Conservation (phyloP, 169 alveolate genomes). For the Amoebophrya sp. region DNA sequence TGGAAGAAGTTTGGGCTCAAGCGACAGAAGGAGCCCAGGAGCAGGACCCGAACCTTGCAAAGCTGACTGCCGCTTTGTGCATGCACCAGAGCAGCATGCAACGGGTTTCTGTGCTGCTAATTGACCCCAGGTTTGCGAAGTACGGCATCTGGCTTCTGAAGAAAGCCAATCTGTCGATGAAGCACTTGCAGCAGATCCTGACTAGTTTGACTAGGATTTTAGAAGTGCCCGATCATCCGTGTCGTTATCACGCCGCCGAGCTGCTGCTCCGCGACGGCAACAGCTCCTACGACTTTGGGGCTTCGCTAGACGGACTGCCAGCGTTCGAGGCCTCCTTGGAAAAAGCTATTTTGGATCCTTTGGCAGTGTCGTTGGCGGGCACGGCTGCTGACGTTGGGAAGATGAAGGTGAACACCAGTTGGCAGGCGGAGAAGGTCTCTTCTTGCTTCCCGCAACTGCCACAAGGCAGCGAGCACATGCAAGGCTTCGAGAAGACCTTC, state of each 20-base stretch:
- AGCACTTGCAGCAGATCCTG: neutral
- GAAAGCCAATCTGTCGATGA: neutral
- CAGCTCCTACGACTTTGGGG: neutral
- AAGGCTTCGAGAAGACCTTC: neutral
- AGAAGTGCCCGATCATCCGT: neutral
- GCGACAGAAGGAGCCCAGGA: neutral
- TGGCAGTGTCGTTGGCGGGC: neutral
- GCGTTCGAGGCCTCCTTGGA: neutral
- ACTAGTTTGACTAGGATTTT: neutral
- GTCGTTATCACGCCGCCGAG: neutral
- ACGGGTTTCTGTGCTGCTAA: neutral
- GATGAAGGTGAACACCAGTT: neutral
- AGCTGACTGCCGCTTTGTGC: neutral
- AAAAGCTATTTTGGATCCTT: neutral
- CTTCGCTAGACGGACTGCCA: neutral
- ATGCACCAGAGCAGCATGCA: neutral
- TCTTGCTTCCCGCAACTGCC: neutral
- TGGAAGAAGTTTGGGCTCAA: neutral
- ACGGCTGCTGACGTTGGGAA: neutral
- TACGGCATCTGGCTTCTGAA: neutral
- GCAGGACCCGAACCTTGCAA: neutral
- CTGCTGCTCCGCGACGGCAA: neutral
- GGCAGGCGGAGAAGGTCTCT: neutral
- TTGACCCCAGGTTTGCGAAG: neutral
- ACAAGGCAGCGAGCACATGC: neutral